phyloP scores from a whole-genome alignment of 1,284 basidiomycete species.

The Rhodotorula sp. region DNA sequence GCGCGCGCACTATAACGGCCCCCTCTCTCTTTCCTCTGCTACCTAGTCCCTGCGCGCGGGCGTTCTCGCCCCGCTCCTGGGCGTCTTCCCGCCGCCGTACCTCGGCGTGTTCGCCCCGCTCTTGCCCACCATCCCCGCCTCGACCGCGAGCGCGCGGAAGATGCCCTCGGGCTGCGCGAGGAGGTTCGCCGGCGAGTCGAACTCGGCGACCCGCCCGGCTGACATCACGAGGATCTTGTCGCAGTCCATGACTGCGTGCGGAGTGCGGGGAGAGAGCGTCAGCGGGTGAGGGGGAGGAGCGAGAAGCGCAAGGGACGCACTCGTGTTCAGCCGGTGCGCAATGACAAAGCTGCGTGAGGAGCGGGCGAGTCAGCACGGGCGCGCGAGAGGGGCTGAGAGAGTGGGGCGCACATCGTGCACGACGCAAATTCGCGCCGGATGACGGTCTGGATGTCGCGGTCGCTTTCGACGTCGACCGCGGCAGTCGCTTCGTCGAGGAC shows the following conservation, averaged over 20 bases:
- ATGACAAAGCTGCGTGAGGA: constrained; percentile 23
- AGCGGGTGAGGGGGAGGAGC: background rate
- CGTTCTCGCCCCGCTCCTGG: constrained; percentile 25
- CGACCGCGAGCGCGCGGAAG: constrained; percentile 28
- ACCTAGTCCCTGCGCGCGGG: constrained; percentile 9
- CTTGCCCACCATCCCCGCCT: constrained; percentile 27
- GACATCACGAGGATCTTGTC: constrained; percentile 55
- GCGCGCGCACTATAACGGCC: constrained; percentile 21
- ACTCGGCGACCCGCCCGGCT: constrained; percentile 43
- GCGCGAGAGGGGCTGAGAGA: background rate
- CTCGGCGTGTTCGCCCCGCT: constrained; percentile 23
- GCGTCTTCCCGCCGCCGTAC: constrained; percentile 8
- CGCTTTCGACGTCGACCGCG: constrained; percentile 46
- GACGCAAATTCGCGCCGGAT: constrained; percentile 36
- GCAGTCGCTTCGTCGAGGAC: constrained; percentile 70
- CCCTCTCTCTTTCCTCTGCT: no score
- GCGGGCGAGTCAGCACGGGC: background rate
- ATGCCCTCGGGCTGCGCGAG: constrained; percentile 32
- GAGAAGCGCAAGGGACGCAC: background rate
- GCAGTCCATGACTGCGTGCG: constrained; percentile 17
- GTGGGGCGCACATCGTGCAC: constrained; percentile 27
- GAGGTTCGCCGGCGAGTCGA: constrained; percentile 42
- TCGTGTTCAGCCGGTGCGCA: constrained; percentile 40
- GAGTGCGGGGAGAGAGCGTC: background rate
- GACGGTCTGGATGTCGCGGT: constrained; percentile 46